phyloP scores from a whole-genome alignment of 176 grass and related monocot genomes.

The Ananas comosus region DNA sequence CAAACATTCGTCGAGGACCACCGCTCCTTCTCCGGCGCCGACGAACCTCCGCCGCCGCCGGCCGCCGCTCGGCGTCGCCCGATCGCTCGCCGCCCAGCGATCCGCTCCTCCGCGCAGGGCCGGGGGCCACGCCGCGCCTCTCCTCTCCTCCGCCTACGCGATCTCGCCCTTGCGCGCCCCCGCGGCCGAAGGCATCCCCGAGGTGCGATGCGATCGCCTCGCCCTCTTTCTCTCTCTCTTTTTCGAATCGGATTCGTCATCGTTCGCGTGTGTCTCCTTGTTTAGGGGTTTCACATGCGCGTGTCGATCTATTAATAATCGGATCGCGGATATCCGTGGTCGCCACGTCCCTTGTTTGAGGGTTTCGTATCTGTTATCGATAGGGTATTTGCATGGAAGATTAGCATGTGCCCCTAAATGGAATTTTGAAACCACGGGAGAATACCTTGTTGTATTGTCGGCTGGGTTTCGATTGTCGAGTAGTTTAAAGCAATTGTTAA shows the following conservation, averaged over 20 bases:
- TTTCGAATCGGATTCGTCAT: background rate
- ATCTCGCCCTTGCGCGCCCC: background rate
- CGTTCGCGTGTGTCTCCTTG: background rate
- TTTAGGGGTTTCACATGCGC: background rate
- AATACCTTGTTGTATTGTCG: too few relatives aligned
- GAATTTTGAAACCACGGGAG: too few relatives aligned
- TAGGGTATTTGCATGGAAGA: too few relatives aligned
- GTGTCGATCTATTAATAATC: background rate
- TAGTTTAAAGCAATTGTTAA: too few relatives aligned
- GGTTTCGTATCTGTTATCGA: too few relatives aligned
- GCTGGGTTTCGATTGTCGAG: too few relatives aligned
- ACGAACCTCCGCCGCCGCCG: conserved; percentile 16
- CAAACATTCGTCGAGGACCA: background rate
- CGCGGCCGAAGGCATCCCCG: background rate
- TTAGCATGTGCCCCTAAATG: too few relatives aligned
- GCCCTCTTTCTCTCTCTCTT: background rate
- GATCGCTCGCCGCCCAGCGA: conserved; percentile 33
- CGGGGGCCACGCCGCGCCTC: too few relatives aligned
- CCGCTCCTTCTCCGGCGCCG: conserved; percentile 12
- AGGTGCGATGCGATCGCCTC: conserved; percentile 8
- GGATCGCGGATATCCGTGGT: background rate
- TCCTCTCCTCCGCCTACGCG: conserved; percentile 22
- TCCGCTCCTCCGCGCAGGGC: conserved; percentile 36
- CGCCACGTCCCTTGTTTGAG: too few relatives aligned
- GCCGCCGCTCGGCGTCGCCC: conserved; percentile 24